Base-by-base conservation (phyloP, 2,329 filamentous ascomycete species). In the Mariannaea sp. region DNA sequence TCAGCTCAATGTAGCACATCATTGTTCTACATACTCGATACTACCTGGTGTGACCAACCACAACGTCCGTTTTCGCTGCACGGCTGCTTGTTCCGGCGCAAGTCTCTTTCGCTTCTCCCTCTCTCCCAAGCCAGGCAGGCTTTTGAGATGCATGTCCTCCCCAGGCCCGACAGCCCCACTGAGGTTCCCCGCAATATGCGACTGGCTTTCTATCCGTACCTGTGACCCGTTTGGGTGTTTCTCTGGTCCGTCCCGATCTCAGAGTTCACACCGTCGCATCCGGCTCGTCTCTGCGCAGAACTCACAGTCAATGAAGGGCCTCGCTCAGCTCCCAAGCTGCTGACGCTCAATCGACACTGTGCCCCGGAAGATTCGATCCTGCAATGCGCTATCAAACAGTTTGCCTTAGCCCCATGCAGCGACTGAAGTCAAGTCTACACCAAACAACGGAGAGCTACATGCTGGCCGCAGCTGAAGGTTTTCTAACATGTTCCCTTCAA, bases 221-320 rank as follows among this genome's bases (percentile, higher is more conserved):
- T 27, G 17, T 20, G n/a, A 17, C 30, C 44, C 14, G 22, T 19
- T 40, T 12, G 3, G 10, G n/a, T 16, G 14, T 38, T 39, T 27
- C 20, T 35, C 24, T 46, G 33, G 45, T 64, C 64, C 65, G 65
- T 67, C 65, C 57, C 61, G 61, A 66, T 67, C 58, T 38, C 54
- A 58, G 46, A 67, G 55, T 64, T 67, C 64, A 67, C 65, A 67
- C 65, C 59, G 65, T 67, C 59, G 54, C 35, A 33, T 49, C 44
- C 61, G 56, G 55, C 54, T 42, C 22, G 16, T 14, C 9, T 7
- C 52, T 40, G 41, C 53, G 41, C 59, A 52, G 48, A 38, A 17
- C 43, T 61, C 63, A 65, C 63, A 63, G 57, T 61, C 60, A 56
- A 50, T 53, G 33, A 29, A n/a, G n/a, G n/a, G n/a, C n/a, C n/a